phyloP scores from a whole-genome alignment of 352 stramenopile species.

The Halophytophthora polymorphica region DNA sequence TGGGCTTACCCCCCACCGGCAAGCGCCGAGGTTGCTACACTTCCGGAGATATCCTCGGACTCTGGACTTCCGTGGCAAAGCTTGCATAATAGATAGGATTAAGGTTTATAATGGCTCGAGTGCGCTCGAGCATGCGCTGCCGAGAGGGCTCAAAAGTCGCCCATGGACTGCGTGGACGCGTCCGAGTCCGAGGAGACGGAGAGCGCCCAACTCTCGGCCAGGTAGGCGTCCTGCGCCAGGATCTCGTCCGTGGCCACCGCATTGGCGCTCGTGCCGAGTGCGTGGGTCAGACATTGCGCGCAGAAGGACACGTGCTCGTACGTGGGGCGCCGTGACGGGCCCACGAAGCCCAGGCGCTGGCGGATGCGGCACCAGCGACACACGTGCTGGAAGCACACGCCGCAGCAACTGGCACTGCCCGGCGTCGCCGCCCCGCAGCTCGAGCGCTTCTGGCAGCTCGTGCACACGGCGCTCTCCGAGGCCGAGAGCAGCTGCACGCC shows the following conservation, averaged over 20 bases:
- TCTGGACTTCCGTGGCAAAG: too few relatives aligned
- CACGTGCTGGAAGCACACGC: slow-evolving; percentile 18
- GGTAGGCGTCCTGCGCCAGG: slow-evolving; percentile 7
- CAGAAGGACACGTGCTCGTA: slow-evolving; percentile 22
- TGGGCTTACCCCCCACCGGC: too few relatives aligned
- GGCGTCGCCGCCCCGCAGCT: slow-evolving; percentile 1
- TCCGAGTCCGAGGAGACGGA: too few relatives aligned
- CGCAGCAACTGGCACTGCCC: slow-evolving; percentile 3
- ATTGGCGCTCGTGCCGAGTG: slow-evolving; percentile 8
- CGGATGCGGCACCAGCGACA: slow-evolving; percentile 16
- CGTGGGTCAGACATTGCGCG: slow-evolving; percentile 11
- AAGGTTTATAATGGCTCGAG: too few relatives aligned
- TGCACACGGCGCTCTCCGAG: slow-evolving; percentile 8
- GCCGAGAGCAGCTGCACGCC: too few relatives aligned
- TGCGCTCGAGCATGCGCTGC: too few relatives aligned
- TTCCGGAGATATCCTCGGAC: too few relatives aligned
- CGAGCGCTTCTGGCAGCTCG: slow-evolving; percentile 1
- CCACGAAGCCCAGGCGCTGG: slow-evolving; percentile 21
- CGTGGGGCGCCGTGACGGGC: slow-evolving; percentile 11
- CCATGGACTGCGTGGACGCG: too few relatives aligned
- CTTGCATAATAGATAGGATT: too few relatives aligned
- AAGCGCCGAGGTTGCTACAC: too few relatives aligned
- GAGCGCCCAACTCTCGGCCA: too few relatives aligned
- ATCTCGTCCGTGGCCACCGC: slow-evolving; percentile 19
- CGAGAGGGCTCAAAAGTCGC: too few relatives aligned